Evolutionary conservation across 2,329 filamentous ascomycete genomes (phyloP), one percentile per base, ranked within the genome.

Genomic region (Emmonsiellopsis sp.): DNA sequence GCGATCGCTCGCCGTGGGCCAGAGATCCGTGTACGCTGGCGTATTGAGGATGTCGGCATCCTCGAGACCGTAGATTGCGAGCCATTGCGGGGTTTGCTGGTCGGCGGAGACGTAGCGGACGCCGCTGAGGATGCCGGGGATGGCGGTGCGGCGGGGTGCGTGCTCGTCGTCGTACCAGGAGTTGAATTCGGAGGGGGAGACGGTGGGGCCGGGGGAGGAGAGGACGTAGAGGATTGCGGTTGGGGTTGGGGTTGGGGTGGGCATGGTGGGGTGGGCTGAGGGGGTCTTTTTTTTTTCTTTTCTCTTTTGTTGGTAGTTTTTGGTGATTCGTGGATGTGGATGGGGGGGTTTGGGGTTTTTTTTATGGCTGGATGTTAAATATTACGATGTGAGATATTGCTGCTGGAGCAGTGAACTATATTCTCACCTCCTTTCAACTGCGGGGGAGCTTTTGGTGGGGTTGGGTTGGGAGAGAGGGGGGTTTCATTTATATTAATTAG

Each of bases 141-240:
- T 73, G 50, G 87, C 84, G 6, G 94, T 79, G 48, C 89, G 85
- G 11, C 84, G 81, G n/a, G 89, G 89, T 51, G 89, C 89, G 72
- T 95, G 89, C 73, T 95, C 89, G 70, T 90, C 92, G 74, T 94
- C 90, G 76, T 95, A 95, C 87, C 88, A 92, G 67, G 94, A 88
- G 70, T 94, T 86, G 72, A 94, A 94, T 63, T 87, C 83, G 57
- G 80, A 76, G 47, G 79, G 70, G 52, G 84, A 11, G 37, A 40
- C 37, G 11, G 11, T 40, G 15, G 11, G 11, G 11, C 37, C 37
- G 15, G 37, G 37, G 37, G 37, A 40, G 37, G 37, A 40, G 37
- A 40, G 15, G 37, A 40, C 37, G 37, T 11, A 40, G 11, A 40
- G 37, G 37, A 40, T 11, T 11, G 37, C 37, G 11, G 11, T 40